Base-by-base conservation (phyloP, 768 basidiomycete species). In the Rhizopogon sp. region DNA sequence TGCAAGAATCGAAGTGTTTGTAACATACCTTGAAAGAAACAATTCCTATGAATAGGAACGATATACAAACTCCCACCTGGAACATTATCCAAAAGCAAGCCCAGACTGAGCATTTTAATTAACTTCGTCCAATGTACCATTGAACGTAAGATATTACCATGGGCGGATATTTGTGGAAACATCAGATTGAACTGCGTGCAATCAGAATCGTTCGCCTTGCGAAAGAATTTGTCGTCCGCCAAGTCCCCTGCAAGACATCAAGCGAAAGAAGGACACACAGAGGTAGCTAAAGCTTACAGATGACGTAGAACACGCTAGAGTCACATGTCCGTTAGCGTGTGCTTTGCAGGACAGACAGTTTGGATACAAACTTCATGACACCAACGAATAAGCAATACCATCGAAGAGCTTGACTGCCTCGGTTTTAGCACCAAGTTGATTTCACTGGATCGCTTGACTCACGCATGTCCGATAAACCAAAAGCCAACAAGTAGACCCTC, bases 391-490 rank as follows among this genome's bases (percentile, higher is more conserved):
- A 76, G 62, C 86, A 87, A 60, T 88, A 90, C 88, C 87, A 93
- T 52, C 94, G 78, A 53, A 96, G 71, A 43, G 89, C 87, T 71
- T 85, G 84, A 42, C 85, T 94, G 60, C 54, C 14, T 11, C 57
- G 8, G 49, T 28, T 50, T 28, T 17, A 50, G 39, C 47, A 46
- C 58, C 37, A 57, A 47, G 46, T 33, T 37, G 22, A 57, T 54
- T 49, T 1, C 59, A 46, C 25, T 17, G 29, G 40, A 39, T 41
- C 6, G 16, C 28, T 45, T 58, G 51, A 77, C 86, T 60, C 69
- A 88, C 92, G 79, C 93, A 68, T 98, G 95, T 65, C 87, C 92
- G 43, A 94, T 84, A 67, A 96, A 97, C 94, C 95, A 97, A 60
- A 98, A 90, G 0, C 91, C 94, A 54, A 98, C 81, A 45, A 98